Evolutionary conservation across 2,329 filamentous ascomycete species (phyloP), one percentile per base, ranked within the genome.

Genomic region (Chrysoporthe cubensis): DNA sequence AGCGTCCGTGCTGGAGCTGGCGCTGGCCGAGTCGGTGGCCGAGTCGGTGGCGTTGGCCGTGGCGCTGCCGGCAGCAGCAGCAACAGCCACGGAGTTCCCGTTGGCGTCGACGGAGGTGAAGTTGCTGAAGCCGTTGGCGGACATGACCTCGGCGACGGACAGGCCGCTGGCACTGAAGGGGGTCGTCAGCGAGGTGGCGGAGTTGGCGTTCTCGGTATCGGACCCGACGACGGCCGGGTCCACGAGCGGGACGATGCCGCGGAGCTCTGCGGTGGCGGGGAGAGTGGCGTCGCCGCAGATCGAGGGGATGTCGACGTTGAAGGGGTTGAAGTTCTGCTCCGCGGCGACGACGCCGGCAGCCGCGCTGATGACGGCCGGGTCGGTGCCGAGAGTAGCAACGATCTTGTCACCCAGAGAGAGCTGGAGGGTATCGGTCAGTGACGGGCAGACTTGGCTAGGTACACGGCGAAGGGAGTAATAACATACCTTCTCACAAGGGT

Each of bases 281-380:
- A 91, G 83, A 46, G 81, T 80, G 1, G 87, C 79, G 67, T 90
- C 87, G 32, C 80, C 83, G 75, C 89, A 91, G 73, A 91, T 84
- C 67, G 82, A 85, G 32, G 85, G 87, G 21, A 85, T 81, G 73
- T 79, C 80, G 68, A 84, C 83, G 67, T 76, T 83, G 72, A 88
- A 90, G 66, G 86, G 87, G 80, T 91, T 91, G 80, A 90, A 90
- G 83, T 91, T 91, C 77, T 90, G 88, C 81, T 90, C 88, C 2
- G 88, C 88, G 40, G 85, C 84, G n/a, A 91, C 88, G 34, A 91
- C 81, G 26, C 83, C 85, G 69, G 83, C 84, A 32, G 90, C 90
- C n/a, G 87, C 89, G 5, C 83, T 82, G 68, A 91, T 81, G 69
- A 89, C 88, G 66, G 83, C 80, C 16, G 83, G 78, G 71, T 86